Conservation (phyloP, 2,329 filamentous ascomycete genomes). For the Graphilbum sp. region DNA sequence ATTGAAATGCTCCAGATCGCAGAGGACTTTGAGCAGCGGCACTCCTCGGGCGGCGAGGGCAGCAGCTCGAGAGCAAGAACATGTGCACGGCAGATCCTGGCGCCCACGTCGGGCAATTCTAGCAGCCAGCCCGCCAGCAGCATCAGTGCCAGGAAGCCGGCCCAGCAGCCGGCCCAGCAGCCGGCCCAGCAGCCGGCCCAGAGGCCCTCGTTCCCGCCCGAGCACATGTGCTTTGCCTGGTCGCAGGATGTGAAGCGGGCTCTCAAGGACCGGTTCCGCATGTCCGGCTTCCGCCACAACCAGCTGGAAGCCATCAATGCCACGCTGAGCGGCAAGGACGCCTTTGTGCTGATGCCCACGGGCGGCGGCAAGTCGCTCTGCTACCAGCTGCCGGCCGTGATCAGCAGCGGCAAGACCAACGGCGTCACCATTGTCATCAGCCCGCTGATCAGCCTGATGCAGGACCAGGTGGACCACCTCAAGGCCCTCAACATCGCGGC, state of each 20-base stretch:
- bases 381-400: conserved; percentile 82
- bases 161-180: conserved; percentile 2
- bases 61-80: not conserved
- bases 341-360: conserved; percentile 94
- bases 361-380: conserved; percentile 94
- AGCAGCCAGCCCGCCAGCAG: conserved; percentile 17
- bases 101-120: conserved; percentile 32
- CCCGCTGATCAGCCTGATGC: conserved; percentile 87
- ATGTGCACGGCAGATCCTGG: conserved; percentile 15
- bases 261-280: conserved; percentile 69
- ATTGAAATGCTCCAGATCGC: conserved; percentile 32
- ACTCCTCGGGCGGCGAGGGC: conserved; percentile 8
- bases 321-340: conserved; percentile 71
- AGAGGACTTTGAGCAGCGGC: conserved; percentile 28
- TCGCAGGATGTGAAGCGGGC: conserved; percentile 67
- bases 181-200: too few relatives aligned
- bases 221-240: conserved; percentile 58
- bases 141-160: conserved; percentile 16
- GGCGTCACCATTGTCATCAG: conserved; percentile 94
- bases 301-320: conserved; percentile 94
- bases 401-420: conserved; percentile 61
- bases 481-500: conserved; percentile 61
- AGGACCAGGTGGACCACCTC: conserved; percentile 84
- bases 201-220: conserved; percentile 24
- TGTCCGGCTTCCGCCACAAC: conserved; percentile 76